Base-by-base conservation (phyloP, 2,329 filamentous ascomycete genomes). In the Colletotrichum higginsianum region DNA sequence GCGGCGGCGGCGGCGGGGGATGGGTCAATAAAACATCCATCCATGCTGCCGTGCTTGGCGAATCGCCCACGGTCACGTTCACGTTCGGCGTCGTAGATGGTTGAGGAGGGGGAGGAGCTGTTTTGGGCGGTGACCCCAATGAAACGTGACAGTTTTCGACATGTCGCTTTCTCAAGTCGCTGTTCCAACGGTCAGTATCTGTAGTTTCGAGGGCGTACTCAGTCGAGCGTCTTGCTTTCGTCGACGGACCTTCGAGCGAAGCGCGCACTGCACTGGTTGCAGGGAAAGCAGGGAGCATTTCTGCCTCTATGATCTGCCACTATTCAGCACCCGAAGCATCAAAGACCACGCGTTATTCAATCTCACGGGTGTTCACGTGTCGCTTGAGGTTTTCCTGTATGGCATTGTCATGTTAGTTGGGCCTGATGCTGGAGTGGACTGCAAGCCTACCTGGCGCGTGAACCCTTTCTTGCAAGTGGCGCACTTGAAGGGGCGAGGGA, bases 401-500 rank as follows among this genome's bases (percentile, higher is more conserved):
- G 58, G 47, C n/a, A 30, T 9, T 13, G 4, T 56, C 49, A 30
- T 63, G 26, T 67, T 62, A 67, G 65, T 62, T 16, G n/a, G 11
- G 40, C 46, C 13, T 26, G 18, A 30, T 13, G 38, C 7, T 4
- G 35, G 4, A 16, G 44, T 6, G 21, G 21, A 53, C 3, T 2
- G 15, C 30, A n/a, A 30, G 23, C 64, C 15, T 66, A 67, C 65
- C 57, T 67, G 65, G 1, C 65, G 65, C 5, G 65, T 63, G 21
- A 67, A 67, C 18, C 65, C 65, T 23, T 67, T 67, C 23, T 67
- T 63, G 8, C 65, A 67, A 11, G 65, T 67, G 7, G 50, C 58
- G 30, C 65, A 67, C 26, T 67, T 67, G 65, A 67, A 67, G 13
- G 65, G 65, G n/a, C 58, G 65, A 56, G 65, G 65, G 8, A 67